A percentile compares a stretch with the other conserved stretches of the same genome.
These are phyloP conservation scores for Dryas octopetala DNA, from an alignment of 306 rosid species.

Conservation along the genomic window DNA sequence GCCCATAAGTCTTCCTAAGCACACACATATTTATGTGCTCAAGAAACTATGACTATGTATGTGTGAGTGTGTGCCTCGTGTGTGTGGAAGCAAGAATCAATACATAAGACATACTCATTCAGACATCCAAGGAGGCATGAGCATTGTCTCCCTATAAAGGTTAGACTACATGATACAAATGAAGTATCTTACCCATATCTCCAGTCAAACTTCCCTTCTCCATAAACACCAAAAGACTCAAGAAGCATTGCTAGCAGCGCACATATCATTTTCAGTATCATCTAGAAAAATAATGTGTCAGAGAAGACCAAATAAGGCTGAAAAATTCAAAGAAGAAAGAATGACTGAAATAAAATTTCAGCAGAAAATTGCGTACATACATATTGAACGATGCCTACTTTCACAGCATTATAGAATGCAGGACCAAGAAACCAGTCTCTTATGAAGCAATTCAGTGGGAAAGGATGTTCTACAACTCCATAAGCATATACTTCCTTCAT, in stretches of 20 bases:
- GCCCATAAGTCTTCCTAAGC: slow-evolving; percentile 6
- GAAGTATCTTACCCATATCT: slow-evolving; percentile 71
- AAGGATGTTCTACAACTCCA: slow-evolving; percentile 96
- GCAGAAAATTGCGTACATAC: slow-evolving; percentile 52
- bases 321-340: background rate
- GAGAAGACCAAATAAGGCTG: slow-evolving; percentile 28
- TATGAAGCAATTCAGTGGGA: slow-evolving; percentile 76
- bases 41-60: background rate
- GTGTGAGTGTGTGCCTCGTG: background rate
- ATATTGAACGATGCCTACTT: slow-evolving; percentile 98
- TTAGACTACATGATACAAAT: background rate
- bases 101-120: background rate
- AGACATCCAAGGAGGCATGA: background rate
- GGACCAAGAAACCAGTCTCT: slow-evolving; percentile 92
- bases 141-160: background rate
- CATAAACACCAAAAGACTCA: slow-evolving; percentile 87
- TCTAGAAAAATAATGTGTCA: slow-evolving; percentile 52
- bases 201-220: slow-evolving; percentile 96
- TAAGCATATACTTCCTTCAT: slow-evolving; percentile 72
- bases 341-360: slow-evolving; percentile 22
- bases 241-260: slow-evolving; percentile 95
- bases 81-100: background rate
- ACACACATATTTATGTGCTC: slow-evolving; percentile 13
- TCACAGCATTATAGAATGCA: slow-evolving; percentile 90
- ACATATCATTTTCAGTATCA: slow-evolving; percentile 93